Evolutionary conservation across 2,329 filamentous ascomycete genomes (phyloP).

Genomic region (Apiospora hydei): DNA sequence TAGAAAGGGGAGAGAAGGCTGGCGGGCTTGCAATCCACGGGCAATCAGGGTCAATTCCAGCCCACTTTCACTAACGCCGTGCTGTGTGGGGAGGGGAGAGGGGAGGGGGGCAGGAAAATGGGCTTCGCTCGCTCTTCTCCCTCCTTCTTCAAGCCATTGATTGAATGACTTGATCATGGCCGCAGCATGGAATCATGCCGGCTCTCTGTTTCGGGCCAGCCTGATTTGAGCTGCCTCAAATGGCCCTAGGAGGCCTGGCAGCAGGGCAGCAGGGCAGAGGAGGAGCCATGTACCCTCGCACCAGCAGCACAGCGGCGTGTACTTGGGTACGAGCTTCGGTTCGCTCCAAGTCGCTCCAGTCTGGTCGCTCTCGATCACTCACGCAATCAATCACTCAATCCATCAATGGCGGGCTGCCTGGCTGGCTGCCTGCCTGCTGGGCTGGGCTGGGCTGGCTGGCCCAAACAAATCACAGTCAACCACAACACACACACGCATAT

Average conservation of each 20-base stretch:
- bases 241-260: neutral
- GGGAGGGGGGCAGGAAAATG: neutral
- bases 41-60: constrained; percentile 12
- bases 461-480: constrained; percentile 17
- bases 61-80: constrained; percentile 18
- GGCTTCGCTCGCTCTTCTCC: constrained; percentile 4
- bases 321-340: neutral
- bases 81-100: constrained; percentile 27
- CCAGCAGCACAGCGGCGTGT: neutral
- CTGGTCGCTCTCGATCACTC: neutral
- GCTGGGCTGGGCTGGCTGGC: neutral
- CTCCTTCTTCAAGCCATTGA: neutral
- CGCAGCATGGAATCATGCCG: constrained; percentile 9
- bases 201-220: constrained; percentile 14
- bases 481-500: constrained; percentile 15
- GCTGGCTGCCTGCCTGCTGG: neutral
- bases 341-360: neutral
- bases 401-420: neutral
- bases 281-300: neutral
- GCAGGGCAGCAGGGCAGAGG: neutral
- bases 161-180: constrained; percentile 3
- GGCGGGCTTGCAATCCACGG: neutral
- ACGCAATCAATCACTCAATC: neutral
- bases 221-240: neutral
- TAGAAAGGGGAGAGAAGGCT: constrained; percentile 26